These are phyloP conservation scores for Talaromyces amestolkiae DNA, from an alignment of 2,329 filamentous ascomycete species.

Conservation along the genomic window DNA sequence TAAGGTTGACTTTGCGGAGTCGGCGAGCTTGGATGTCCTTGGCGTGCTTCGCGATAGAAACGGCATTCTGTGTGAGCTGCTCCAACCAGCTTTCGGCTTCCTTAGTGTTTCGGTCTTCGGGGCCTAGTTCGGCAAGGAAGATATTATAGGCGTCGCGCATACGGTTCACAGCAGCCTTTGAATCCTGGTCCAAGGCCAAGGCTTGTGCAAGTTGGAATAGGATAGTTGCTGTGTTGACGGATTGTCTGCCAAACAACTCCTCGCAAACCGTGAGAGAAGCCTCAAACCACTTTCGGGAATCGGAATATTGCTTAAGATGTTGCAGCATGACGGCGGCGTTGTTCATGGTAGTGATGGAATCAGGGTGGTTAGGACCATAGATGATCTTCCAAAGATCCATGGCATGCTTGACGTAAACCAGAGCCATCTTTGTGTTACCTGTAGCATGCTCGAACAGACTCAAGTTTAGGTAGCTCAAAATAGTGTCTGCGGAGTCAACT, in stretches of 20 bases:
- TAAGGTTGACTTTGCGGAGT: slow-evolving; percentile 69
- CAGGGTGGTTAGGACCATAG: slow-evolving; percentile 88
- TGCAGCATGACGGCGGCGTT: slow-evolving; percentile 99
- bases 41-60: slow-evolving; percentile 88
- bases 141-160: slow-evolving; percentile 98
- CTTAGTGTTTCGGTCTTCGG: slow-evolving; percentile 95
- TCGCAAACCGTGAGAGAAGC: slow-evolving; percentile 86
- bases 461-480: slow-evolving; percentile 93
- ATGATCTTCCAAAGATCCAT: slow-evolving; percentile 96
- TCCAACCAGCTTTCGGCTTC: slow-evolving; percentile 96
- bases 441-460: slow-evolving; percentile 90
- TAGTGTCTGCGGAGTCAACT: slow-evolving; percentile 88
- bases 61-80: slow-evolving; percentile 92
- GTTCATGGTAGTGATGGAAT: slow-evolving; percentile 98
- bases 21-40: slow-evolving; percentile 78
- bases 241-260: slow-evolving; percentile 81
- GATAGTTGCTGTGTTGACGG: slow-evolving; percentile 89
- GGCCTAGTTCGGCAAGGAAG: slow-evolving; percentile 81
- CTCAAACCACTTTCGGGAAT: slow-evolving; percentile 96
- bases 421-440: slow-evolving; percentile 83
- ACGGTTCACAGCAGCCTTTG: slow-evolving; percentile 82
- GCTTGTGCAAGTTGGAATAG: slow-evolving; percentile 97
- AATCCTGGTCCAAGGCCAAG: slow-evolving; percentile 90
- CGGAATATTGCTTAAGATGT: slow-evolving; percentile 87
- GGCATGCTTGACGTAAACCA: slow-evolving; percentile 86